Evolutionary conservation across 192 early-diverging fungal genomes (phyloP).

Genomic region (Coemansia reversa): DNA sequence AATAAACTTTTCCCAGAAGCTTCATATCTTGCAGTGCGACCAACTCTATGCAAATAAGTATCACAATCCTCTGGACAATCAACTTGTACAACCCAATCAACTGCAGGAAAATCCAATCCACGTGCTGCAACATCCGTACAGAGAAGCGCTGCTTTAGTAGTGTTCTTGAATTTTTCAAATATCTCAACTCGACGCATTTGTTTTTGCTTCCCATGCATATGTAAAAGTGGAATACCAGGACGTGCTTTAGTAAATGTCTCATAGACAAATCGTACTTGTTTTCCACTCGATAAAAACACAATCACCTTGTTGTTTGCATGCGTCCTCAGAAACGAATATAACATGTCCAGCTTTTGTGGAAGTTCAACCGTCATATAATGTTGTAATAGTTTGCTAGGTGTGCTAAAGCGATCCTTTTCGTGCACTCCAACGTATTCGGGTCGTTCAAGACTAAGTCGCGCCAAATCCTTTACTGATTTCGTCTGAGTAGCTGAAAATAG

Average conservation of each 20-base stretch:
- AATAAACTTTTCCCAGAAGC: conserved; percentile 83
- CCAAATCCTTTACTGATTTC: conserved; percentile 91
- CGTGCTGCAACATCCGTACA: conserved; percentile 95
- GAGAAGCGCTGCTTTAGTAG: conserved; percentile 77
- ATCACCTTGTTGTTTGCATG: conserved; percentile 87
- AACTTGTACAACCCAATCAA: conserved; percentile 98
- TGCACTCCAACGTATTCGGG: conserved; percentile 97
- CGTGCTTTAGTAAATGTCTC: conserved; percentile 96
- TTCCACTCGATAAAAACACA: conserved; percentile 94
- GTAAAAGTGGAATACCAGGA: conserved; percentile 86
- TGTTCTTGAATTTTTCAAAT: conserved; percentile 84
- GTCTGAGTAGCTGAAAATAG: conserved; percentile 98
- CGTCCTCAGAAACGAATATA: conserved; percentile 94
- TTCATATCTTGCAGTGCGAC: conserved; percentile 94
- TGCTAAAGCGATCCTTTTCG: conserved; percentile 74
- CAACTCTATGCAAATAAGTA: conserved; percentile 98
- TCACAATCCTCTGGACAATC: conserved; percentile 96
- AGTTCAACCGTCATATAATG: conserved; percentile 83
- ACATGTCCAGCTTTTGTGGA: conserved; percentile 89
- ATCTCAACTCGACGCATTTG: conserved; percentile 92
- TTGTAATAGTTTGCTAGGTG: conserved; percentile 81
- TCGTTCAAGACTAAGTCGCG: conserved; percentile 80
- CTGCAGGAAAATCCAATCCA: conserved; percentile 96
- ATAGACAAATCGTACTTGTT: conserved; percentile 92
- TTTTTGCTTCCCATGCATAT: conserved; percentile 97